Base-by-base conservation (phyloP, 1,139 yeast genomes). In the Starmera stellimalicola region DNA sequence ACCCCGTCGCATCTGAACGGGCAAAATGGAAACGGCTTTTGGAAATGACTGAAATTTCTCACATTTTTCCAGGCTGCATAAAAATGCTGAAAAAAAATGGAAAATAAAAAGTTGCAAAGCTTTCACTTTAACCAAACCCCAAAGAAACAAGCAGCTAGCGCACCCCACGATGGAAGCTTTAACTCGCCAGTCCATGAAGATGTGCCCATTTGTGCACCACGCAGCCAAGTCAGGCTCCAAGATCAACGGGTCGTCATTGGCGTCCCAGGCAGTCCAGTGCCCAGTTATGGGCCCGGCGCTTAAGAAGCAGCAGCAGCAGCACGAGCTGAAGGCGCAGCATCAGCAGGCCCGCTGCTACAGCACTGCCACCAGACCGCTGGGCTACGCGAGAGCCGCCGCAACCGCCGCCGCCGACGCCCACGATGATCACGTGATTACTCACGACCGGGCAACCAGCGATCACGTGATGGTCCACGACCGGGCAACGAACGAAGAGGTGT, bases 221-320 rank as follows among this genome's bases (percentile, higher is more conserved):
- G 69, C 84, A 20, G 67, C 81, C 23, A 68, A 88, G 9, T 70
- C 83, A 35, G 62, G 78, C 54, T 73, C 78, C 47, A 65, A 68
- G 45, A 52, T 77, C 46, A 56, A 65, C 27, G 55, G 61, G 49
- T 48, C 77, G 7, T 61, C 65, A 23, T 68, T 84, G 50, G 68
- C 73, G 26, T 51, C 59, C 35, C 75, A 77, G 44, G 95, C 95
- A 36, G 62, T 72, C 31, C 72, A 70, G 44, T 88, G 96, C 59
- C 96, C 97, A 16, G 81, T 85, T 40, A 82, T 87, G 83, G 83
- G 84, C 26, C 76, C 77, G 37, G 95, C 95, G 30, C 60, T 87
- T 27, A 54, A 60, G 52, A 42, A 53, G 41, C 48, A 47, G 31
- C 23, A 19, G 11, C 23, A 19, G 11, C n/a, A n/a, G n/a, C n/a